Base-by-base conservation (phyloP, 2,329 filamentous ascomycete species). In the Fusarium mexicanum region DNA sequence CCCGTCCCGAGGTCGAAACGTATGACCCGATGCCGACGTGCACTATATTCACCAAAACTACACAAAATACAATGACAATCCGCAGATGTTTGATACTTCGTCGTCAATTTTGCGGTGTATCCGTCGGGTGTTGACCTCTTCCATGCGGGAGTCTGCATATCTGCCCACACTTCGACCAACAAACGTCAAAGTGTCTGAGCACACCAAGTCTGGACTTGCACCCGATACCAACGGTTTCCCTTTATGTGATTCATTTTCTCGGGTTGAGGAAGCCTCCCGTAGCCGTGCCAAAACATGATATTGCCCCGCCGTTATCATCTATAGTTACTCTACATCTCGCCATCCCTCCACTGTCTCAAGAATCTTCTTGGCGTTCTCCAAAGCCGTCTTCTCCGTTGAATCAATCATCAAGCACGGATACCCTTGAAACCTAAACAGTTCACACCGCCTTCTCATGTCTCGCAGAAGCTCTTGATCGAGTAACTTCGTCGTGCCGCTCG, bases 11-110 rank as follows among this genome's bases (percentile, higher is more conserved):
- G 8, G 13, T 7, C 18, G 18, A 40, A 54, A 40, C 33, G 24
- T 22, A 5, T 22, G 16, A 38, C 18, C 35, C 33, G 18, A 38
- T 29, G 4, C 18, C 20, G 17, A 9, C n/a, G 5, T 9, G 7
- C 18, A 37, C 10, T 9, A 11, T 26, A 12, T 26, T 12, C 6
- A 17, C 18, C 8, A 54, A 26, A 12, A 5, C 8, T 22, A 22
- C 5, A 13, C 7, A 22, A 2, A 22, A 17, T 26, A 22, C 18
- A 20, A 7, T n/a, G 5, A 5, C 4, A 17, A 3, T 7, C 1
- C 14, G 10, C 5, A 13, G 2, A 17, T 40, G 7, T 40, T 54
- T 29, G 8, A n/a, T 16, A 10, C 10, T 3, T 20, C 8, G 35
- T 17, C 24, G n/a, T 54, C 24, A 29, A 1, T 29, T 26, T 22